phyloP scores from a whole-genome alignment of 305 asterid genomes.

The Solanum chacoense region DNA sequence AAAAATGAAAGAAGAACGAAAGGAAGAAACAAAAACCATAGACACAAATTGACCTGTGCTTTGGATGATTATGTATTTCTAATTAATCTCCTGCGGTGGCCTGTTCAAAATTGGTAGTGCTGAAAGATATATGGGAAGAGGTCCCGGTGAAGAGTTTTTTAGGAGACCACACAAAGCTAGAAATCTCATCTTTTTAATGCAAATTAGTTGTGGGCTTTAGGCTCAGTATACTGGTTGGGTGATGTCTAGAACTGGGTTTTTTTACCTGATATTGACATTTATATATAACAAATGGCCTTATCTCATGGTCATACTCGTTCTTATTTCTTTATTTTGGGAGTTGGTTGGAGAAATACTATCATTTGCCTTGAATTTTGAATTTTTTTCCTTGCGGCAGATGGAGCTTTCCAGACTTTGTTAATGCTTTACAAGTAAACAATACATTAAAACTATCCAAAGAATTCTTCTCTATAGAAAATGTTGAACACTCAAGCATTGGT shows the following conservation, averaged over 20 bases:
- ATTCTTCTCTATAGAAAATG: slow-evolving; percentile 24
- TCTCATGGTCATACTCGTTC: neutral
- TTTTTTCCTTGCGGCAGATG: slow-evolving; percentile 22
- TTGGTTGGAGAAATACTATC: neutral
- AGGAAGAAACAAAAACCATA: neutral
- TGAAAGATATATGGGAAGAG: neutral
- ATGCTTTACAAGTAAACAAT: slow-evolving; percentile 32
- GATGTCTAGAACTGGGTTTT: neutral
- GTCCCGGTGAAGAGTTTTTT: neutral
- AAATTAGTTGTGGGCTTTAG: neutral
- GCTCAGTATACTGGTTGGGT: neutral
- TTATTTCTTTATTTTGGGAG: neutral
- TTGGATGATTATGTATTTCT: neutral
- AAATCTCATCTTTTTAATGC: neutral
- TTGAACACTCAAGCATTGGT: slow-evolving; percentile 25
- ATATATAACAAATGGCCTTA: neutral
- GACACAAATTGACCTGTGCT: neutral
- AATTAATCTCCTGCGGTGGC: neutral
- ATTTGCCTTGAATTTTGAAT: slow-evolving; percentile 2
- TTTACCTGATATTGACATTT: neutral
- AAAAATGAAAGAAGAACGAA: neutral
- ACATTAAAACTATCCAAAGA: slow-evolving; percentile 27
- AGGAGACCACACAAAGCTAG: neutral
- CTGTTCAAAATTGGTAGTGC: neutral
- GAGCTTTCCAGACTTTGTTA: slow-evolving; percentile 21